Percentiles rank a stretch among this genome's conserved stretches.
Evolutionary conservation across 768 basidiomycete species (phyloP).

Genomic region (Leccinum ochraceum): DNA sequence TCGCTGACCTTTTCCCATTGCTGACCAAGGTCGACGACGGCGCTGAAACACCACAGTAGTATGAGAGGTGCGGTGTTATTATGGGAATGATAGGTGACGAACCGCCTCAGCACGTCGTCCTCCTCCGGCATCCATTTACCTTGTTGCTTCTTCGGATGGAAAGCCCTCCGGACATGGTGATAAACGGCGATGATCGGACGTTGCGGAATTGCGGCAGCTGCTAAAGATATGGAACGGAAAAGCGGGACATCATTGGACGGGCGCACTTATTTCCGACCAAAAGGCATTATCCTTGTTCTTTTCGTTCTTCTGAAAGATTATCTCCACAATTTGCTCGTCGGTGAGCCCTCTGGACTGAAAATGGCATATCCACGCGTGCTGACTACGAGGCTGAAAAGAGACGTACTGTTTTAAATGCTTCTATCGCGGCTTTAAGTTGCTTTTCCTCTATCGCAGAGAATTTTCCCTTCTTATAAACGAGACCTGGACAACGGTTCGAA

Average conservation of each 20-base stretch:
- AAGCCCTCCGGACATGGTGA: conserved; percentile 70
- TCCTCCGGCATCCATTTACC: conserved; percentile 72
- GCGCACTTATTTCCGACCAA: conserved; percentile 80
- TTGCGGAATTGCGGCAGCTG: conserved; percentile 69
- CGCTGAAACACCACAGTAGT: conserved; percentile 42
- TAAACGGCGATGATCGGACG: conserved; percentile 85
- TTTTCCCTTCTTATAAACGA: conserved; percentile 87
- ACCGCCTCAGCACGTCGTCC: conserved; percentile 66
- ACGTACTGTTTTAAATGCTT: conserved; percentile 59
- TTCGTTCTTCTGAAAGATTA: conserved; percentile 70
- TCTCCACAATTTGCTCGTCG: conserved; percentile 54
- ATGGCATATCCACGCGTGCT: conserved; percentile 4
- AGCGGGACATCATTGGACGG: background rate
- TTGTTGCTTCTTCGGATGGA: conserved; percentile 68
- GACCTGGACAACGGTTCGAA: conserved; percentile 44
- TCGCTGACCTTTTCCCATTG: conserved; percentile 80
- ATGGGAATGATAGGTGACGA: conserved; percentile 24
- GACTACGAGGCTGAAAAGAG: background rate
- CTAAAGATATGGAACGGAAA: conserved; percentile 10
- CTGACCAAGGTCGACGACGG: conserved; percentile 67
- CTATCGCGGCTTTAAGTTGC: conserved; percentile 64
- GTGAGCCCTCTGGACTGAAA: conserved; percentile 51
- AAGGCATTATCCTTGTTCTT: conserved; percentile 65
- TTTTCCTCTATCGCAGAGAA: conserved; percentile 80
- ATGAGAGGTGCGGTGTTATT: conserved; percentile 7